Evolutionary conservation across 2,329 filamentous ascomycete genomes (phyloP), one percentile per base, ranked within the genome.

Genomic region (Aspergillus novoparasiticus): DNA sequence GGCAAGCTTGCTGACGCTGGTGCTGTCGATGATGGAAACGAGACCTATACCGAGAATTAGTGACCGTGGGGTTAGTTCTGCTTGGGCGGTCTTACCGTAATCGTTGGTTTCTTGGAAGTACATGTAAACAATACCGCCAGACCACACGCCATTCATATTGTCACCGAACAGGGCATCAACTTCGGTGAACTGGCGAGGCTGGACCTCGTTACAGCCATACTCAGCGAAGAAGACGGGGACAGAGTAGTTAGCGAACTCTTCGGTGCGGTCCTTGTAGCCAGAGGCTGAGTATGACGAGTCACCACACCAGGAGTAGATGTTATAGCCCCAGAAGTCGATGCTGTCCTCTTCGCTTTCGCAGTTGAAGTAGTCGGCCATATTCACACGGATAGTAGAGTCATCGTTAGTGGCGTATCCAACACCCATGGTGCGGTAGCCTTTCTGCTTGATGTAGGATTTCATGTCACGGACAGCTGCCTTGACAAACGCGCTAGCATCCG

Each of bases 311-410:
- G 93, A 96, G 86, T 98, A 98, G 82, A 98, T 96, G 84, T 98
- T 98, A 89, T 98, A 97, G 63, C 94, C 94, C 93, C 93, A 98
- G 84, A 95, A 98, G 80, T 98, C 95, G 68, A 97, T 96, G 65
- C 90, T 78, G 72, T 81, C 79, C 19, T 84, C 82, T 64, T 87
- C 79, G 64, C 67, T 64, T 46, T 92, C 91, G 76, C 94, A 99
- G 86, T 96, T 94, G 84, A 98, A 97, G 86, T 95, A 98, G 75
- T 93, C 82, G 68, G 93, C 92, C 73, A 97, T 89, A 72, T 93
- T 84, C 68, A 84, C 84, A 77, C 94, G 91, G 70, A 96, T 96
- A 19, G 87, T 85, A 30, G 88, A 86, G 78, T 97, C 93, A 72
- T 97, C 94, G 80, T 95, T 95, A 80, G 94, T 94, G 68, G 94